phyloP scores from a whole-genome alignment of 2,329 filamentous ascomycete species.

The Aspergillus alliaceus region DNA sequence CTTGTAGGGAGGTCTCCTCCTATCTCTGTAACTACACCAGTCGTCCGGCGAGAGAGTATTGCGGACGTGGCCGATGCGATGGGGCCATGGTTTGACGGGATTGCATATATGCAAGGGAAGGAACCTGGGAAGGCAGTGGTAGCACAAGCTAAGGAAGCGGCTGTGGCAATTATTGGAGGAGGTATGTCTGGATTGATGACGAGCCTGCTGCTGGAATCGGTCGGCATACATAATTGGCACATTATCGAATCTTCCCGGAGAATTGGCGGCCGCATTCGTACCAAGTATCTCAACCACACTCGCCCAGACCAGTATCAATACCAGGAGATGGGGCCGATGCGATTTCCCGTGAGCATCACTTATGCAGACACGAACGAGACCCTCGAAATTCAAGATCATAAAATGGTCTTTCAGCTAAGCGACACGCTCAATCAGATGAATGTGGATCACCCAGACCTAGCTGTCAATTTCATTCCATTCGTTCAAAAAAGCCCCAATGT shows the following conservation, averaged over 20 bases:
- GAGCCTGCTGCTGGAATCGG: conserved; percentile 44
- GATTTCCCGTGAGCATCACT: conserved; percentile 43
- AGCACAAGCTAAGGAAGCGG: conserved; percentile 31
- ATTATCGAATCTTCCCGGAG: conserved; percentile 45
- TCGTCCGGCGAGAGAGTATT: conserved; percentile 26
- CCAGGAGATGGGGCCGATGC: conserved; percentile 48
- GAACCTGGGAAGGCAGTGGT: conserved; percentile 25
- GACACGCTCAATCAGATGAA: conserved; percentile 45
- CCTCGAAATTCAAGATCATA: conserved; percentile 44
- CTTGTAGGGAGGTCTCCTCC: conserved; percentile 24
- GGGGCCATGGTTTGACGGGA: conserved; percentile 44
- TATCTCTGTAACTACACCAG: conserved; percentile 15
- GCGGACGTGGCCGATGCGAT: conserved; percentile 36
- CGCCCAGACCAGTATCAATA: conserved; percentile 37
- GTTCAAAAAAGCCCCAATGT: conserved; percentile 51
- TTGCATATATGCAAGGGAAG: conserved; percentile 37
- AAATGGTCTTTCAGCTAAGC: conserved; percentile 45
- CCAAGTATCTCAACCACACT: conserved; percentile 44
- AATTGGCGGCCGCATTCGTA: conserved; percentile 47
- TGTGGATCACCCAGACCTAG: conserved; percentile 31
- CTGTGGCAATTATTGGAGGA: conserved; percentile 39
- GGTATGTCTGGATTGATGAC: conserved; percentile 41
- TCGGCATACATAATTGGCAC: conserved; percentile 48
- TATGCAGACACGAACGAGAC: conserved; percentile 45
- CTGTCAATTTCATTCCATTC: conserved; percentile 46